Conservation (phyloP, 2,329 filamentous ascomycete species). For the Coniella vitis region DNA sequence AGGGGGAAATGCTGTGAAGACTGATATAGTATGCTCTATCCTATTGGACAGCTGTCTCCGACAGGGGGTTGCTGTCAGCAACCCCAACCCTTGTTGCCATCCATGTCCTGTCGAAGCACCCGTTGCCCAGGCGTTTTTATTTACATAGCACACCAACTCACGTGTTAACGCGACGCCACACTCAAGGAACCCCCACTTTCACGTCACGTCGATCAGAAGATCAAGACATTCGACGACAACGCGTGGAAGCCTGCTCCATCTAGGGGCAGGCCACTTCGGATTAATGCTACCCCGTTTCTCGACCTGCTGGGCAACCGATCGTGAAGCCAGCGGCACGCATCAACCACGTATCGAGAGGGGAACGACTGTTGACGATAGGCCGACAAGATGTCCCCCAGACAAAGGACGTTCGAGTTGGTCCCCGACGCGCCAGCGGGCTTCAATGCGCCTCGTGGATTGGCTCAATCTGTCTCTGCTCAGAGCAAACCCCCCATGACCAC, state of each 20-base stretch:
- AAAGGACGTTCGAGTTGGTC: conserved; percentile 25
- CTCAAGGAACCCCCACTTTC: background rate
- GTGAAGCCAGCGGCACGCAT: no score
- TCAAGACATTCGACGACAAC: background rate
- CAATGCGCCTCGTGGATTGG: conserved; percentile 17
- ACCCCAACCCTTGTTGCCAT: no score
- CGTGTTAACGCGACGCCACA: background rate
- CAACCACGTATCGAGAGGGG: no score
- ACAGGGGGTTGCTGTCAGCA: no score
- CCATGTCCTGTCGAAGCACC: no score
- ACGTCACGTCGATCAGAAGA: background rate
- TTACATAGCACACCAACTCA: no score
- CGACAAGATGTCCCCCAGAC: conserved; percentile 27
- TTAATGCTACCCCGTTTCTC: background rate
- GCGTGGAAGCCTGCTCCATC: background rate
- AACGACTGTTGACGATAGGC: background rate
- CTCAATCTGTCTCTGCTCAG: conserved; percentile 7
- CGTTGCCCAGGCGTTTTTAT: no score
- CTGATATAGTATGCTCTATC: no score
- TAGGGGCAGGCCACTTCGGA: background rate
- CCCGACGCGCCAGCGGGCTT: conserved; percentile 13
- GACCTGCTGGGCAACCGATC: no score
- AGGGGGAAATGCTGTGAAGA: no score
- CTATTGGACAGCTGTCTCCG: no score
- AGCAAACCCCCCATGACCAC: conserved; percentile 39